phyloP scores from a whole-genome alignment of 2,329 filamentous ascomycete genomes.

The Fusarium staphyleae region DNA sequence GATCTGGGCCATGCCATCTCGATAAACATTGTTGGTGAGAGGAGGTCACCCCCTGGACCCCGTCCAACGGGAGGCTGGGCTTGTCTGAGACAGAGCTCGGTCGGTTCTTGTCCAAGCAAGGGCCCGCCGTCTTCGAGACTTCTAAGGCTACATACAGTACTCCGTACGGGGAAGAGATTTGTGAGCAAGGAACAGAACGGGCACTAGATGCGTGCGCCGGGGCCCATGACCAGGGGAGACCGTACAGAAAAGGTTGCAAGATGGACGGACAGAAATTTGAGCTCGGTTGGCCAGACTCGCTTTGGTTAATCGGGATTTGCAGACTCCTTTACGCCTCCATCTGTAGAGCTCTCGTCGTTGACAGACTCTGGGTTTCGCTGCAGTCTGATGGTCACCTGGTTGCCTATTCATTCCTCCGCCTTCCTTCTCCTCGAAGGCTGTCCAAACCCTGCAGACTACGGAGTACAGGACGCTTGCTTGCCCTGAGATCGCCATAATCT shows the following conservation, averaged over 20 bases:
- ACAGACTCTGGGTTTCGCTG: slow-evolving; percentile 15
- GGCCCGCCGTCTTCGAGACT: slow-evolving; percentile 5
- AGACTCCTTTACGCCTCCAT: slow-evolving; percentile 1
- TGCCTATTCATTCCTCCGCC: slow-evolving; percentile 11
- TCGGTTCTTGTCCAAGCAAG: slow-evolving; percentile 14
- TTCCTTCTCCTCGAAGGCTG: slow-evolving; percentile 34
- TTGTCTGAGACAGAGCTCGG: slow-evolving; percentile 26
- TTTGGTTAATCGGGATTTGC: slow-evolving; percentile 11
- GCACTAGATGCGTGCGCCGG: slow-evolving; percentile 27
- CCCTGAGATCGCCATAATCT: slow-evolving; percentile 19
- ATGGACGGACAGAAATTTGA: slow-evolving; percentile 10
- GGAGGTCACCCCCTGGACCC: slow-evolving; percentile 23
- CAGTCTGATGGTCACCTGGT: slow-evolving; percentile 19
- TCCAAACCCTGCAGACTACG: slow-evolving; percentile 19
- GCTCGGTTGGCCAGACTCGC: slow-evolving; percentile 30
- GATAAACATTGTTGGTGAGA: slow-evolving; percentile 5
- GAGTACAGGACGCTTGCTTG: slow-evolving; percentile 21
- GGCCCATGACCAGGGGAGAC: slow-evolving; percentile 25
- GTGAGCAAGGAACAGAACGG: slow-evolving; percentile 22
- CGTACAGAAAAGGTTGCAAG: slow-evolving; percentile 5
- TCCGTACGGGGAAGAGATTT: slow-evolving; percentile 1
- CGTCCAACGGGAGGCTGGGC: slow-evolving; percentile 28
- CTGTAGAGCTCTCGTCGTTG: slow-evolving; percentile 6
- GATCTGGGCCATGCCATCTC: slow-evolving; percentile 20
- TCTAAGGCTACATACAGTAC: too few relatives aligned